Evolutionary conservation across 2,329 filamentous ascomycete species (phyloP).

Genomic region (Fusarium dlaminii): DNA sequence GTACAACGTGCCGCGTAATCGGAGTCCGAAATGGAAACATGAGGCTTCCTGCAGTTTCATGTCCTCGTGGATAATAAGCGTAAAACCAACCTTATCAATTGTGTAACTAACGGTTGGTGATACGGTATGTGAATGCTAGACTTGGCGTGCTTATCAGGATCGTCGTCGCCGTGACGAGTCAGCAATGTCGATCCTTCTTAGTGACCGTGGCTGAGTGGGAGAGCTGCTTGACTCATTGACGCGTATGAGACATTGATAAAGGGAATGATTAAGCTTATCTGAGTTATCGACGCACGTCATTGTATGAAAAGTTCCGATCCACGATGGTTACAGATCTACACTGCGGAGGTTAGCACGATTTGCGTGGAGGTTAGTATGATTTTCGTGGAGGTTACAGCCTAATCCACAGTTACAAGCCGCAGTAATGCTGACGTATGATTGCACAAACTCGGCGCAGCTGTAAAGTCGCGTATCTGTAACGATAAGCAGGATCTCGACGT

Average conservation of each 20-base stretch:
- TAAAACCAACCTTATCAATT: constrained; percentile 40
- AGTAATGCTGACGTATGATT: neutral
- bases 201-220: constrained; percentile 14
- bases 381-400: neutral
- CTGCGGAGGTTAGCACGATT: neutral
- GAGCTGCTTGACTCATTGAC: constrained; percentile 21
- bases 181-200: constrained; percentile 19
- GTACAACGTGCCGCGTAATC: constrained; percentile 38
- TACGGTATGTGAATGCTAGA: neutral
- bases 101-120: constrained; percentile 15
- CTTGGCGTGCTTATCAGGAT: constrained; percentile 28
- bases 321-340: neutral
- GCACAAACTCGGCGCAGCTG: neutral
- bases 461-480: neutral
- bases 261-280: constrained; percentile 32
- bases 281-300: neutral
- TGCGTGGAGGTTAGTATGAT: neutral
- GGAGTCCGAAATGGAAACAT: constrained; percentile 11
- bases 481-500: neutral
- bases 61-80: constrained; percentile 8
- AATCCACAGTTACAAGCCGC: neutral
- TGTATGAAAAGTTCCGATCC: neutral
- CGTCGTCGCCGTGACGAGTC: constrained; percentile 16
- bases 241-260: constrained; percentile 33
- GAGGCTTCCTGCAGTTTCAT: constrained; percentile 30